A percentile compares a stretch with the other conserved stretches of the same genome.
phyloP scores from a whole-genome alignment of 2,329 filamentous ascomycete genomes.

The Ampelomyces quisqualis region DNA sequence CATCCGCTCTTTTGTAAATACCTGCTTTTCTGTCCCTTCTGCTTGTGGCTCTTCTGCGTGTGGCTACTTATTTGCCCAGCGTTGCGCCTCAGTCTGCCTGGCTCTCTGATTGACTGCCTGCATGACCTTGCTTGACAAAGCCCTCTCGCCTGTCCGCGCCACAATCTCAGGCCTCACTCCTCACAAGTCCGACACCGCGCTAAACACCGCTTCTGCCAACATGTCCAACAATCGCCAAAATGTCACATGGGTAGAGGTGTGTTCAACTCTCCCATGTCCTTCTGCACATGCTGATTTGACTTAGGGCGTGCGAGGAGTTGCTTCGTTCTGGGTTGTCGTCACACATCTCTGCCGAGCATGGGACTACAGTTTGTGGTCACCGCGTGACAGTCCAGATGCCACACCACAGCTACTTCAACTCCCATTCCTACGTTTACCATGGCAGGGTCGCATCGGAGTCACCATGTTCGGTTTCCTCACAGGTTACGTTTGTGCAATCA shows the following conservation, averaged over 20 bases:
- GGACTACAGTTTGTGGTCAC: conserved; percentile 55
- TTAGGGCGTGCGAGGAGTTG: conserved; percentile 55
- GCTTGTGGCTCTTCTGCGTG: too few relatives aligned
- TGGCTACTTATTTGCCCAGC: conserved; percentile 7
- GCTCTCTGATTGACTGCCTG: conserved; percentile 21
- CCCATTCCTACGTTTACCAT: conserved; percentile 57
- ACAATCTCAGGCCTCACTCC: conserved; percentile 20
- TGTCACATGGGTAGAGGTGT: conserved; percentile 47
- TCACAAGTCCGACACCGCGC: conserved; percentile 11
- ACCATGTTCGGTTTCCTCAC: conserved; percentile 60
- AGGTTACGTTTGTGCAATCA: conserved; percentile 58
- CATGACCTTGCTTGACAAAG: conserved; percentile 31
- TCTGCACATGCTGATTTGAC: conserved; percentile 5
- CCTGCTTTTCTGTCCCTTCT: conserved; percentile 12
- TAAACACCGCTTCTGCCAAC: conserved; percentile 11
- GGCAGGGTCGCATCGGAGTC: conserved; percentile 57
- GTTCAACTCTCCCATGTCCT: conserved; percentile 6
- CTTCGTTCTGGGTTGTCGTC: conserved; percentile 55
- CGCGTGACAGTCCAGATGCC: conserved; percentile 46
- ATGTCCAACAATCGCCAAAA: conserved; percentile 41
- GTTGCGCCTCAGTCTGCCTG: conserved; percentile 11
- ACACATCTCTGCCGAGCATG: conserved; percentile 56
- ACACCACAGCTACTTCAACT: conserved; percentile 52
- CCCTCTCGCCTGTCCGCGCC: conserved; percentile 29
- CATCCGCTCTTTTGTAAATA: conserved; percentile 21